Conservation (phyloP, 495 filamentous ascomycete species). For the Penicillium turbatum region DNA sequence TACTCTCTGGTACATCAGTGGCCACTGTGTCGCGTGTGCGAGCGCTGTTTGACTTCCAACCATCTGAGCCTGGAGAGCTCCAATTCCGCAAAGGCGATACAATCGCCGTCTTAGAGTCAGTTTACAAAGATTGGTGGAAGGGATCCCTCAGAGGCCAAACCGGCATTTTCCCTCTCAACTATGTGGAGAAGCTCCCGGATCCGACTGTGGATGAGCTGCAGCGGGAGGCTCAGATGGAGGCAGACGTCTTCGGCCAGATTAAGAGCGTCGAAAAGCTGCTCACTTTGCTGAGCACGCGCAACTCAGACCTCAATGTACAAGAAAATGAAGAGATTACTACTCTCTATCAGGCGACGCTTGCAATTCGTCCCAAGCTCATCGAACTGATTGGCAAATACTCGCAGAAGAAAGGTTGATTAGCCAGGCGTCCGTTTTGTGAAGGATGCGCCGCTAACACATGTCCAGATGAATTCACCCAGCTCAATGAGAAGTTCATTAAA, state of each 20-base stretch:
- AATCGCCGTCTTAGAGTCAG: constrained; percentile 93
- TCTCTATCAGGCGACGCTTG: constrained; percentile 87
- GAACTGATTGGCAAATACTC: constrained; percentile 99
- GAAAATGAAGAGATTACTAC: constrained; percentile 93
- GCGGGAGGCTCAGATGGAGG: constrained; percentile 94
- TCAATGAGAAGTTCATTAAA: constrained; percentile 99
- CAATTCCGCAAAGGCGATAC: constrained; percentile 96
- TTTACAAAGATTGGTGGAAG: constrained; percentile 99
- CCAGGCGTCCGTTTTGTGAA: neutral
- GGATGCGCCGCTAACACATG: constrained; percentile 13
- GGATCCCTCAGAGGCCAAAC: constrained; percentile 90
- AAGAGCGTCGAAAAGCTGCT: constrained; percentile 98
- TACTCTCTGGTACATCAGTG: constrained; percentile 76
- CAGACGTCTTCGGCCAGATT: constrained; percentile 96
- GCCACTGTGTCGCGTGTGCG: constrained; percentile 93
- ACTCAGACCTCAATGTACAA: constrained; percentile 76
- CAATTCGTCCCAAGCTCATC: constrained; percentile 93
- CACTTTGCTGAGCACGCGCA: constrained; percentile 90
- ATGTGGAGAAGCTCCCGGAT: constrained; percentile 94
- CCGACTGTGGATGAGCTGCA: constrained; percentile 93
- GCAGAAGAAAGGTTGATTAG: constrained; percentile 83
- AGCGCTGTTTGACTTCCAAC: constrained; percentile 90
- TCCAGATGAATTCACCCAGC: constrained; percentile 91
- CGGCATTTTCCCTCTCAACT: constrained; percentile 97
- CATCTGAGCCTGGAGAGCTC: constrained; percentile 88